Evolutionary conservation across 2,329 filamentous ascomycete species (phyloP), one percentile per base, ranked within the genome.

Genomic region (Pyrenophora teres): DNA sequence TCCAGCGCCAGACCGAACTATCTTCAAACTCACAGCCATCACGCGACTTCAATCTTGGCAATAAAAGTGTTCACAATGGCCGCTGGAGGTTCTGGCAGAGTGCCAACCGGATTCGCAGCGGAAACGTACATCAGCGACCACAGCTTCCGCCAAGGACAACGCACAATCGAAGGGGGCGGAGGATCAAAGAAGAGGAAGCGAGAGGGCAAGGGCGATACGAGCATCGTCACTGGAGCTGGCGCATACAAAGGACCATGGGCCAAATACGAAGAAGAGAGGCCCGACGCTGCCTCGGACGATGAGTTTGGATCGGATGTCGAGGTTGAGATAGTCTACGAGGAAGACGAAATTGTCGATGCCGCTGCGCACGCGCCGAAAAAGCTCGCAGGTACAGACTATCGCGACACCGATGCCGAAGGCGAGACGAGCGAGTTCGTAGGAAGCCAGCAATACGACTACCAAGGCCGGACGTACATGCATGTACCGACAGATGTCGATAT

Each of bases 201-300:
- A 54, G 92, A 97, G 74, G 85, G 80, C 61, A 97, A 94, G 69
- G 94, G 94, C 40, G 87, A 93, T 70, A 85, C 91, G 36, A 85
- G 87, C 15, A 82, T 97, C 33, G 88, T 92, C 0, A 92, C 96
- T 65, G 94, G 94, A 0, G 86, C 91, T 6, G 88, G 87, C 46
- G 87, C 92, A 39, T 99, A 99, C 74, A 83, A 96, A 32, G 95
- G 95, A 0, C 95, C 94, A 0, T 99, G 95, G 95, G 95, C 94
- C 7, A 87, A 83, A 70, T 96, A 95, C 69, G 81, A 86, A 57
- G 80, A 86, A 42, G 86, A 92, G 59, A 88, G 89, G 64, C 88
- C 92, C 59, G 79, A 84, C 37, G 71, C 72, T 27, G 84, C 83
- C 47, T 86, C 90, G 15, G 85, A 84, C 53, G 78, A 80, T 41